phyloP scores from a whole-genome alignment of 1,139 yeast species.

The Kodamaea arcana region DNA sequence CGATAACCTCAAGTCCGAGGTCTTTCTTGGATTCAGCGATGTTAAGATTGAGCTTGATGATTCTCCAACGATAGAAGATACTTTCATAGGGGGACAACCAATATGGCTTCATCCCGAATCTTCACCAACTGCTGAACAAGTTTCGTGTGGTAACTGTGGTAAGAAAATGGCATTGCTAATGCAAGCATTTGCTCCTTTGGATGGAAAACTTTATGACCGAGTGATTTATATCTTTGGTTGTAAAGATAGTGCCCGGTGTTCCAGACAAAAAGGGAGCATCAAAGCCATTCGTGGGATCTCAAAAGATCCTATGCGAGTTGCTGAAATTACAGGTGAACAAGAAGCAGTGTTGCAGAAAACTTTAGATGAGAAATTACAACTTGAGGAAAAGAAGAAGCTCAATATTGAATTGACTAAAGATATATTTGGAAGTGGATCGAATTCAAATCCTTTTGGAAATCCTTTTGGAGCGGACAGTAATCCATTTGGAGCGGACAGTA shows the following conservation, averaged over 20 bases:
- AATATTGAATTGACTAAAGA: slow-evolving; percentile 44
- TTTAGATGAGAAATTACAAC: slow-evolving; percentile 18
- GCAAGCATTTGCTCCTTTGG: slow-evolving; percentile 80
- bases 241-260: slow-evolving; percentile 51
- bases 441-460: slow-evolving; percentile 14
- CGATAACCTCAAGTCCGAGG: slow-evolving; percentile 23
- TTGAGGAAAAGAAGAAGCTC: slow-evolving; percentile 21
- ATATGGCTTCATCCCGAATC: slow-evolving; percentile 53
- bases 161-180: slow-evolving; percentile 60
- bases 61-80: slow-evolving; percentile 60
- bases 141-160: slow-evolving; percentile 64
- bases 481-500: slow-evolving; percentile 10
- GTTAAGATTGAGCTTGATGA: slow-evolving; percentile 27
- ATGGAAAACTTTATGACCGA: slow-evolving; percentile 71
- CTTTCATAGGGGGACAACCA: slow-evolving; percentile 79
- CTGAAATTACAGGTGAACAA: slow-evolving; percentile 34
- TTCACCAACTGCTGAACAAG: slow-evolving; percentile 46
- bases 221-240: slow-evolving; percentile 79
- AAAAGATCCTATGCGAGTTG: slow-evolving; percentile 51
- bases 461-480: slow-evolving; percentile 23
- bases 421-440: slow-evolving; percentile 25
- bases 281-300: slow-evolving; percentile 72
- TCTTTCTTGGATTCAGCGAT: slow-evolving; percentile 65
- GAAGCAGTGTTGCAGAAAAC: slow-evolving; percentile 30
- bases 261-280: slow-evolving; percentile 63